Evolutionary conservation across 371 early-diverging fungal genomes (phyloP), one percentile per base, ranked within the genome.

Genomic region (Choanephora cucurbitarum): DNA sequence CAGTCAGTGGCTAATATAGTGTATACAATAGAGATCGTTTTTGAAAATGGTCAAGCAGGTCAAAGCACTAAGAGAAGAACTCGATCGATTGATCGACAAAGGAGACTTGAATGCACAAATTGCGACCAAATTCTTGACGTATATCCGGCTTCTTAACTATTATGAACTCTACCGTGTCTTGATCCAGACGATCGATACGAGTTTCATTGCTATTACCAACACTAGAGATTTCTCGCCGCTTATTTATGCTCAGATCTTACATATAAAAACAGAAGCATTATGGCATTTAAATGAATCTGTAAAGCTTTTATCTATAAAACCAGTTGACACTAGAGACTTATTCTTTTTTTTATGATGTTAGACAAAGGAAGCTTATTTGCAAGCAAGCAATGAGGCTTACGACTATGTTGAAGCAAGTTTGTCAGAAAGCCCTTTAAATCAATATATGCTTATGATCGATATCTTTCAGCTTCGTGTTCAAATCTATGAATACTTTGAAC

Each of bases 221-320:
- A 42, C 48, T 8, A 46, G 48, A 40, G 47, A 58, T 23, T 58
- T 47, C 18, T 40, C 46, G 0, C 32, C 37, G 15, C 31, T 52
- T 10, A 42, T 24, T 3, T 52, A 52, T 34, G 53, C 48, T 14
- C 48, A 52, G 17, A 8, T 52, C 9, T 33, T 58, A 18, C 45
- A 46, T 40, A 41, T 32, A 10, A 52, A 52, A 22, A 21, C 48
- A 33, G 39, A 22, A 17, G 32, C 59, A 1, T 40, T 37, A 21
- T 62, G 62, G 62, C 23, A 45, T 15, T 21, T 62, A 19, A 42
- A 22, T 19, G 57, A 62, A 37, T 41, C 43, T n/a, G 56, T 61
- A 61, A 44, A n/a, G n/a, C n/a, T n/a, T n/a, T n/a, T n/a, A n/a
- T n/a, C n/a, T n/a, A n/a, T n/a, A n/a, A n/a, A n/a, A n/a, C n/a